phyloP scores from a whole-genome alignment of 2,329 filamentous ascomycete genomes.

The Herpotrichia juniperi region DNA sequence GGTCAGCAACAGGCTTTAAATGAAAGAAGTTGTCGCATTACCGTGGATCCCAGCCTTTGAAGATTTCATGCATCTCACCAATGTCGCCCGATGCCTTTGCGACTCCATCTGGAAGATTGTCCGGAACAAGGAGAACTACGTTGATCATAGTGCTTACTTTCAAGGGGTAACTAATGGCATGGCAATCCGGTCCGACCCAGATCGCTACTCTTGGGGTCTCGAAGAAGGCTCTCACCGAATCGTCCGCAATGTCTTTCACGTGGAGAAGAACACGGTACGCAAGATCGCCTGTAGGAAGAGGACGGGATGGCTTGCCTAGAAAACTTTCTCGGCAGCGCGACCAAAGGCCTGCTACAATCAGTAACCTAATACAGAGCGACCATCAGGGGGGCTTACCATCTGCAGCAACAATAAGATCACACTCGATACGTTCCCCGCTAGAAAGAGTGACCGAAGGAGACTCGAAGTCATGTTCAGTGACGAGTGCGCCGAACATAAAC shows the following conservation, averaged over 20 bases:
- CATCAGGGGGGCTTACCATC: no score
- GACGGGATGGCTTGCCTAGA: no score
- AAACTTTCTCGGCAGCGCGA: no score
- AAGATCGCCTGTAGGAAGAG: constrained; percentile 57
- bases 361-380: no score
- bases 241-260: constrained; percentile 54
- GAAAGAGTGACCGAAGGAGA: no score
- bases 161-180: constrained; percentile 59
- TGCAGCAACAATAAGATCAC: no score
- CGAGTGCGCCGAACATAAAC: no score
- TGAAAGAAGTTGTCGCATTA: not conserved
- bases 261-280: constrained; percentile 56
- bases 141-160: constrained; percentile 56
- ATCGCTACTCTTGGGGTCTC: constrained; percentile 58
- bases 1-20: not conserved
- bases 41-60: constrained; percentile 63
- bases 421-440: no score
- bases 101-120: constrained; percentile 54
- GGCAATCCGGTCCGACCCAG: constrained; percentile 59
- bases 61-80: constrained; percentile 60
- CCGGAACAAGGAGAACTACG: constrained; percentile 58
- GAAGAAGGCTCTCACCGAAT: constrained; percentile 53
- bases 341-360: no score
- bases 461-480: no score
- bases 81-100: constrained; percentile 58